Conservation (phyloP, 768 basidiomycete genomes). For the Hericium rajendrae region DNA sequence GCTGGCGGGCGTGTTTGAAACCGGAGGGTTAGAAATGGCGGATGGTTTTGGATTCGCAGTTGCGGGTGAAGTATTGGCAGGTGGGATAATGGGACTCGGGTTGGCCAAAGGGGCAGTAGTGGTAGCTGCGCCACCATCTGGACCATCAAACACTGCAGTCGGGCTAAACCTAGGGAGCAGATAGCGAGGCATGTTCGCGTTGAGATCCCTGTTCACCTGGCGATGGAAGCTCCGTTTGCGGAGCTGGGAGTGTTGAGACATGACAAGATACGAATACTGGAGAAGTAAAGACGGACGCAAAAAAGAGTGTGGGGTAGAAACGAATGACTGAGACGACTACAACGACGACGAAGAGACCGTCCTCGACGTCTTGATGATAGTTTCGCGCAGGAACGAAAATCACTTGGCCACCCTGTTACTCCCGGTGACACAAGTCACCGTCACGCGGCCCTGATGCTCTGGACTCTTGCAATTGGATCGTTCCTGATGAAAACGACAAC, state of each 20-base stretch:
- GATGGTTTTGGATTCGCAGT: background rate
- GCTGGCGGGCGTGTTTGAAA: background rate
- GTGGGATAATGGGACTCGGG: background rate
- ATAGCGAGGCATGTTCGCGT: background rate
- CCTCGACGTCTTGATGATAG: background rate
- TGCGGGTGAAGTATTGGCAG: background rate
- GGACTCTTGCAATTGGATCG: too few relatives aligned
- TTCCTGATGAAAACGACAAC: too few relatives aligned
- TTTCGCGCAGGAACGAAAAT: background rate
- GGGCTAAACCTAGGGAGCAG: background rate
- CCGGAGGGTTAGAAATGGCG: background rate
- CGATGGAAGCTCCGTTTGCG: background rate
- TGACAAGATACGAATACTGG: background rate
- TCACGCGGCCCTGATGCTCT: background rate
- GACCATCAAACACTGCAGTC: background rate
- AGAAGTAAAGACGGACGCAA: background rate
- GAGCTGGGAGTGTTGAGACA: background rate
- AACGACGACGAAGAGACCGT: background rate
- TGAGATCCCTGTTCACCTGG: background rate
- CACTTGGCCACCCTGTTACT: background rate
- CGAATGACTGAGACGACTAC: background rate
- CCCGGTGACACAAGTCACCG: background rate
- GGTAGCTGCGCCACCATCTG: background rate
- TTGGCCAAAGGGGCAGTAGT: background rate
- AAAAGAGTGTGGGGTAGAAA: conserved; percentile 3